Base-by-base conservation (phyloP, 306 rosid species). In the Ochetophila trinervis region DNA sequence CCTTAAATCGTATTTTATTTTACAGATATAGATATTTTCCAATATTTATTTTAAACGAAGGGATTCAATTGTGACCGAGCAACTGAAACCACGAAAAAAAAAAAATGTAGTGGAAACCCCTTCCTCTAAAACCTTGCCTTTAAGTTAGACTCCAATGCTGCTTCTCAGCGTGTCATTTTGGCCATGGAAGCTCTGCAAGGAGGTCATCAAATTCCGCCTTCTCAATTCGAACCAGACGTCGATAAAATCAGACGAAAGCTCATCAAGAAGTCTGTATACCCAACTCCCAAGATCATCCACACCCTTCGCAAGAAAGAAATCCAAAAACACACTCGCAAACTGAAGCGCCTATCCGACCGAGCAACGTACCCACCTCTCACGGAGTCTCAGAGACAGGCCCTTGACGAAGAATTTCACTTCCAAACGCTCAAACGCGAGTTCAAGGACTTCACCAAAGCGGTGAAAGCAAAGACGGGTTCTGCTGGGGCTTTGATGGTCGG, bases 231-330 rank as follows among this genome's bases (percentile, higher is more conserved):
- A 66, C 96, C 98, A 14, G 75, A 85, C 82, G 54, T 80, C 21
- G 83, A 79, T 15, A 81, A 51, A 20, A 85, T 92, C 76, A 85
- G 84, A 60, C 83, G 77, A 49, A 65, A 8, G 51, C 93, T 92
- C 60, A 73, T 76, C 36, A 66, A 80, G 22, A 75, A 79, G 68
- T 89, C 87, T 42, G 84, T 89, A 5, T 5, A 47, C 23, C 88
- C 98, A 16, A 80, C 95, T 4, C 96, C 96, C 34, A 89, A 84
- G 69, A 85, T 89, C 48, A 23, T 92, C 69, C 98, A 87, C 95
- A 71, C 72, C 22, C 81, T 89, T 72, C 89, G 98, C 80, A 87
- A 85, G 74, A 92, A 89, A 55, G 76, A 92, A 69, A 79, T 87
- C 68, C 98, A 89, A 36, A 92, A 89, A 49, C 86, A 92, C 78